Conservation (phyloP, 768 basidiomycete genomes). For the Hericium erinaceus region DNA sequence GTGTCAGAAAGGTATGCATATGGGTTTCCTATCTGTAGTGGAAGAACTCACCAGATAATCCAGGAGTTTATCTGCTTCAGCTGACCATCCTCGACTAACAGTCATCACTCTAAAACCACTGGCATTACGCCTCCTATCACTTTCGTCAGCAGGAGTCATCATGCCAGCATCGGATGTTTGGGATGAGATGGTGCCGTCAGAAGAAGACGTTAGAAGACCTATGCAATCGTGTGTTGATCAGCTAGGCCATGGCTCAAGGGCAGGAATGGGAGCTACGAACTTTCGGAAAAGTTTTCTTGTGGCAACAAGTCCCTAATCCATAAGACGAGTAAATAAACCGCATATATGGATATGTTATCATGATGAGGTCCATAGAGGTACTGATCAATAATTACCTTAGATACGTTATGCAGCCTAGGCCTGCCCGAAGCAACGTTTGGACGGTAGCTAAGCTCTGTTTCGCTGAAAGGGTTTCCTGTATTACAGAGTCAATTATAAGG, state of each 20-base stretch:
- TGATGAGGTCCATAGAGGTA: background rate
- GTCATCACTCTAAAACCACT: conserved; percentile 67
- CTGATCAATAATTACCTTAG: conserved; percentile 38
- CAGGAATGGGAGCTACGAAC: conserved; percentile 24
- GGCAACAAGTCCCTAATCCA: conserved; percentile 58
- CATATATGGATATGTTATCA: conserved; percentile 3
- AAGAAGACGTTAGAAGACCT: conserved; percentile 49
- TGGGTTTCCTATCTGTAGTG: background rate
- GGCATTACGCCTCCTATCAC: conserved; percentile 30
- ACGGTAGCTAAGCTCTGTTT: conserved; percentile 64
- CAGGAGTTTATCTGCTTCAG: conserved; percentile 74
- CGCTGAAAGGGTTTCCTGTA: conserved; percentile 21
- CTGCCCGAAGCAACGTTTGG: conserved; percentile 63
- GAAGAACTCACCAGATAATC: conserved; percentile 56
- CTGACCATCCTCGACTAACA: conserved; percentile 68
- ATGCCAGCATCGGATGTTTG: conserved; percentile 28
- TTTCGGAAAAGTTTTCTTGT: conserved; percentile 68
- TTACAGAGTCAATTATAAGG: background rate
- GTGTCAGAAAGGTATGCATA: background rate
- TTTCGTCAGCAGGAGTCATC: conserved; percentile 20
- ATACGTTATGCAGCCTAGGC: conserved; percentile 70
- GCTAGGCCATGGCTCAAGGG: conserved; percentile 1
- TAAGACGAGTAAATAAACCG: background rate
- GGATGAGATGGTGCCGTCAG: conserved; percentile 22
- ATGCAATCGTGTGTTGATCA: background rate